phyloP scores from a whole-genome alignment of 768 basidiomycete species.

The Holtermannia corniformis region DNA sequence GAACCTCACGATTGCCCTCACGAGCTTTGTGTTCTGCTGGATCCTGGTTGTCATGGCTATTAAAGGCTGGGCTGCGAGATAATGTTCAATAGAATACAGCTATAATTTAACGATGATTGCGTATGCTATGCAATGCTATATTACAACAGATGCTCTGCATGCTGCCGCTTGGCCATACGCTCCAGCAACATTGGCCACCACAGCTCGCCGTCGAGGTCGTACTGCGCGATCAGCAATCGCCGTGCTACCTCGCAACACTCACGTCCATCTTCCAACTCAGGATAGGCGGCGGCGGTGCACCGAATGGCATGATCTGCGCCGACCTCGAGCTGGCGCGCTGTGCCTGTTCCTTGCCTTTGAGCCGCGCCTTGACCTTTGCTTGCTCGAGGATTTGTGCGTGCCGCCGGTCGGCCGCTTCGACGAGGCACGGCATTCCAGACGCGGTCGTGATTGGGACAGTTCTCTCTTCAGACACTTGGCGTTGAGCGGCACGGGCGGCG shows the following conservation, averaged over 20 bases:
- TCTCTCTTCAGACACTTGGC: background rate
- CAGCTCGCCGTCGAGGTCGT: background rate
- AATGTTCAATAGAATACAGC: too few relatives aligned
- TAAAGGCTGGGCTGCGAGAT: constrained; percentile 67
- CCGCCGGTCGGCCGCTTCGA: background rate
- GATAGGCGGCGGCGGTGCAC: background rate
- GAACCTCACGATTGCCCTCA: constrained; percentile 61
- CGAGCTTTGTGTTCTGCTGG: constrained; percentile 82
- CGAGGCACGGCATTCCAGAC: background rate
- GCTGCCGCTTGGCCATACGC: background rate
- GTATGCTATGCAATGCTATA: too few relatives aligned
- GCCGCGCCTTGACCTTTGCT: background rate
- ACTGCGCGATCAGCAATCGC: background rate
- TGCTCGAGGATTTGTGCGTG: background rate
- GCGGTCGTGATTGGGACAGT: background rate
- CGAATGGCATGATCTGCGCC: background rate
- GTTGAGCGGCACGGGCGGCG: background rate
- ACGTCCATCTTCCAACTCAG: background rate
- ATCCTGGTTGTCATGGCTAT: constrained; percentile 61
- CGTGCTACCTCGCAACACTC: background rate
- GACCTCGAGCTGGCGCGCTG: background rate
- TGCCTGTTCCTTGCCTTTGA: background rate
- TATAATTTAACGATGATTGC: too few relatives aligned
- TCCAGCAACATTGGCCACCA: background rate
- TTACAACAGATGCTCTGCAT: too few relatives aligned